phyloP scores from a whole-genome alignment of 164 flowering plant genomes.

The Malania oleifera region DNA sequence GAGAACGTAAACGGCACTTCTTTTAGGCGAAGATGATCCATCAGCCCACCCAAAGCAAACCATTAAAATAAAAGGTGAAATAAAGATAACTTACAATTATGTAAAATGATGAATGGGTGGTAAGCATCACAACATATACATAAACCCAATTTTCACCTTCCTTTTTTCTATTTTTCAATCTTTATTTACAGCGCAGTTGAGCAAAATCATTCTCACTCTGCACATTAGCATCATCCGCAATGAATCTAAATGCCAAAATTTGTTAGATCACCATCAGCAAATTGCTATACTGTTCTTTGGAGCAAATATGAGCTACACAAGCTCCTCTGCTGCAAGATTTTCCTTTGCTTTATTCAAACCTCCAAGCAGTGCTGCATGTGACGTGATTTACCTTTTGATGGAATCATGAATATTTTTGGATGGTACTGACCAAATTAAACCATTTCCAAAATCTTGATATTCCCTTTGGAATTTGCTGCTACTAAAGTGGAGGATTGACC shows the following conservation, averaged over 20 bases:
- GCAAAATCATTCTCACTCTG: conserved; percentile 11
- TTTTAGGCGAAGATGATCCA: no score
- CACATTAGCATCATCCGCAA: conserved; percentile 7
- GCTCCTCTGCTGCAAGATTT: background rate
- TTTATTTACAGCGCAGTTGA: conserved; percentile 15
- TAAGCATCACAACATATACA: conserved; percentile 12
- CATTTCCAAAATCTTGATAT: conserved; percentile 87
- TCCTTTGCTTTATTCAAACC: background rate
- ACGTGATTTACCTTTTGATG: background rate
- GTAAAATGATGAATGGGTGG: conserved; percentile 1
- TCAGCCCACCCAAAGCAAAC: no score
- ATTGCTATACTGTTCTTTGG: background rate
- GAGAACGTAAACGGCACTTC: no score
- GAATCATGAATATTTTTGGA: background rate
- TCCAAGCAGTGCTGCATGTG: background rate
- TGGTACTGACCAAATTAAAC: conserved; percentile 29
- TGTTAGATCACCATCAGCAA: background rate
- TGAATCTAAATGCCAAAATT: conserved; percentile 25
- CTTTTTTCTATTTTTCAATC: conserved; percentile 1
- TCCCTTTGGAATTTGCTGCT: conserved; percentile 90
- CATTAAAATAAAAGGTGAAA: no score
- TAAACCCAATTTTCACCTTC: background rate
- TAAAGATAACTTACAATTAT: background rate
- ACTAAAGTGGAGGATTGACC: conserved; percentile 79
- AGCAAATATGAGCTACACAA: background rate